Base-by-base conservation (phyloP, 1,284 basidiomycete species). In the Trichosporon sp. region DNA sequence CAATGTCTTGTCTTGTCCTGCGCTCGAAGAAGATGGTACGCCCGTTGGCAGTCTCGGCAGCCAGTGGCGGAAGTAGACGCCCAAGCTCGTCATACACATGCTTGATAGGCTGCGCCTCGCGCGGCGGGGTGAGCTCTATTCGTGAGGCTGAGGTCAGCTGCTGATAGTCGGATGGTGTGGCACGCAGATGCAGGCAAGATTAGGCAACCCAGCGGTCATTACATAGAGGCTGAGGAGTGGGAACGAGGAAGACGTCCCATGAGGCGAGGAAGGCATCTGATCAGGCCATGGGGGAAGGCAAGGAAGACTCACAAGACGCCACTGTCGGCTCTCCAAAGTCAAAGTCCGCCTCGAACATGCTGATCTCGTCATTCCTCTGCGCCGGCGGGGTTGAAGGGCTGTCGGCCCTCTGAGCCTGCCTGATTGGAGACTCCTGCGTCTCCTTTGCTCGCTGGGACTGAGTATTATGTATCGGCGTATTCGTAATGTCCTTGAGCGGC, bases 1-100 rank as follows among this genome's bases (percentile, higher is more conserved):
- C 40, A 21, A 29, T 54, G 49, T 62, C 62, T 2, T 70, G 72
- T 54, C 68, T 71, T 19, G 58, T 46, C 27, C 74, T 57, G 44
- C 77, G 63, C 59, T 69, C 70, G 64, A 77, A 77, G 8, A 58
- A 60, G 25, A 78, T 67, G 3, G 56, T 64, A 10, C 59, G 64
- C 3, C 77, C 77, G n/a, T 66, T 63, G 4, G 74, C 72, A 2
- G 74, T 78, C 52, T 72, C 73, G 0, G 76, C 77, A 4, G 58
- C n/a, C 7, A 75, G 40, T 3, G 70, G 65, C 0, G 66, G 69
- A 6, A 75, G 62, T 2, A 67, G 58, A 10, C 71, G 69, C 5
- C 66, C 66, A 0, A 58, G 21, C 16, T 60, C 64, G 36, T 71
- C 68, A 54, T 60, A 60, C n/a, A 65, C 56, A 9, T 64, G 46